phyloP scores from a whole-genome alignment of 345 rosid genomes.

The Salix koriyanagi region DNA sequence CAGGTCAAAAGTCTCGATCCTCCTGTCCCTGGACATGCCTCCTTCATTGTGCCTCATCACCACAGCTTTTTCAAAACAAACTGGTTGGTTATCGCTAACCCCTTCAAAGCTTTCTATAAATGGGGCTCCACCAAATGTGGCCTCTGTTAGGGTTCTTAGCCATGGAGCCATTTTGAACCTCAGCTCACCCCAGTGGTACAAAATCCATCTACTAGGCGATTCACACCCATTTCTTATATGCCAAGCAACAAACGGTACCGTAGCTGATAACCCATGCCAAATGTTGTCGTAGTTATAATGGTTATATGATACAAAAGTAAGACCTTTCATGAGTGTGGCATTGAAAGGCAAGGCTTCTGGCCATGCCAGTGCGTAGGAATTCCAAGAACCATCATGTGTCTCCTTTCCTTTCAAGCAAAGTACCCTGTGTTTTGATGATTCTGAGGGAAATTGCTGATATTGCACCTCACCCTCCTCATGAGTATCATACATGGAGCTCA shows the following conservation, averaged over 20 bases:
- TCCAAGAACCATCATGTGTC: conserved; percentile 67
- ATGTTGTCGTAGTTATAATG: conserved; percentile 60
- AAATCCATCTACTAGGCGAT: conserved; percentile 52
- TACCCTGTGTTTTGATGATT: conserved; percentile 43
- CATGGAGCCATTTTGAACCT: conserved; percentile 48
- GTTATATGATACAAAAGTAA: conserved; percentile 64
- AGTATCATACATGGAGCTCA: conserved; percentile 61
- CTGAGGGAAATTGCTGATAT: conserved; percentile 60
- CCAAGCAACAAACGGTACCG: conserved; percentile 67
- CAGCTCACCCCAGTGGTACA: conserved; percentile 74
- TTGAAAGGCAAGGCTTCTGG: conserved; percentile 50
- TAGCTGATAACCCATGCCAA: conserved; percentile 65
- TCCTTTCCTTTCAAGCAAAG: conserved; percentile 65
- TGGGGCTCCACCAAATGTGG: conserved; percentile 36
- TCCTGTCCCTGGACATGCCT: conserved; percentile 64
- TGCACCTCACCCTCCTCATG: conserved; percentile 64
- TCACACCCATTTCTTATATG: conserved; percentile 42
- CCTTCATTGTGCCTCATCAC: conserved; percentile 82
- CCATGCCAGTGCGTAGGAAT: conserved; percentile 66
- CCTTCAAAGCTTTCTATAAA: conserved; percentile 31
- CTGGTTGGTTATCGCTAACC: conserved; percentile 24
- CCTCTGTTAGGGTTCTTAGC: conserved; percentile 40
- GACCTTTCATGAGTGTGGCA: conserved; percentile 45
- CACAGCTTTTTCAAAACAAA: conserved; percentile 69
- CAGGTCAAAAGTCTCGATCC: conserved; percentile 55